Evolutionary conservation across 108 stramenopile genomes (phyloP), one percentile per base, ranked within the genome.

Genomic region (Pseudonitzschia delicatissima): DNA sequence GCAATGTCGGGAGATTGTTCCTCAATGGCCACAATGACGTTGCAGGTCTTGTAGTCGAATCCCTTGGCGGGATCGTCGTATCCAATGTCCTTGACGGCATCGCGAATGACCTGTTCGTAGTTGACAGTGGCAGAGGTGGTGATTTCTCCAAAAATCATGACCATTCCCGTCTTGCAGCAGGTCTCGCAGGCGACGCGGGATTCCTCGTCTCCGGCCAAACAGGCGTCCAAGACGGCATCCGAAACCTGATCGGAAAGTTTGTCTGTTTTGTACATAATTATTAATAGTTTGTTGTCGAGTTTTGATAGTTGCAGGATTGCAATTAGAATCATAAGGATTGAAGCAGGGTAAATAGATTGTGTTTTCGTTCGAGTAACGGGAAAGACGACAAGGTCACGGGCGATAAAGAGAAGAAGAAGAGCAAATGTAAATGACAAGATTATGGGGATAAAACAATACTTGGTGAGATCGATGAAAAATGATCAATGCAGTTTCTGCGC

Each of bases 141-240:
- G 72, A 98, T 98, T 81, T 98, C 97, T 18, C 97, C 97, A 68
- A 98, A 94, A 67, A 97, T 95, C 92, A 98, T 97, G 64, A 98
- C 94, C 85, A 98, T 96, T 51, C 96, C 96, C 4, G 96, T 96
- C 79, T 98, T 98, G 71, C 89, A 90, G 79, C 93, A 92, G n/a
- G 95, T 96, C 78, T 98, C 97, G 77, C 97, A 98, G 34, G 97
- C 96, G 7, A 98, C 94, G 76, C 96, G 93, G 25, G 95, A 94
- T 44, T 77, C 66, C 49, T 92, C 88, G 66, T 98, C 97, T 42
- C 93, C 95, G 29, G 84, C 77, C 49, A 97, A 76, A 82, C 96
- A 97, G 60, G 97, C 97, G 69, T 98, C 97, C 62, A 98, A 82
- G 1, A 98, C 88, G 17, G 97, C 97, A 77, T 98, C 97, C 48